Evolutionary conservation across 2,329 filamentous ascomycete genomes (phyloP).

Genomic region (Leptographium wingfieldii): DNA sequence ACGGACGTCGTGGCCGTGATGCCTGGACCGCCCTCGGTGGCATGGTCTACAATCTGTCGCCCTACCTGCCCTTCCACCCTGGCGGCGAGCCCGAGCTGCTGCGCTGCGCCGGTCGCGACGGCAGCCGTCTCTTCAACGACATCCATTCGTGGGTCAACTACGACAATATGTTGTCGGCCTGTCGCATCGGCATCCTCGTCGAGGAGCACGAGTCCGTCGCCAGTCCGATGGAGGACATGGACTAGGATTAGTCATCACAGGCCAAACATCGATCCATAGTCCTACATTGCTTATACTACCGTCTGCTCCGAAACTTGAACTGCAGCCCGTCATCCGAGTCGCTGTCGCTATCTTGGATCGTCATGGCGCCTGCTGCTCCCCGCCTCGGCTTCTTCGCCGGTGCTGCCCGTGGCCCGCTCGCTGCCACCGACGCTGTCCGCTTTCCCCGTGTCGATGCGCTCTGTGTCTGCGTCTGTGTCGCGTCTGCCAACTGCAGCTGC

Average conservation of each 20-base stretch:
- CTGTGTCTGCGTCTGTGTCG: background rate
- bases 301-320: conserved; percentile 42
- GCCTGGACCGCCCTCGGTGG: conserved; percentile 87
- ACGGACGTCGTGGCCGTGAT: conserved; percentile 70
- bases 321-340: conserved; percentile 37
- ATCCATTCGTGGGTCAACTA: conserved; percentile 63
- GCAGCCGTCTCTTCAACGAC: conserved; percentile 50
- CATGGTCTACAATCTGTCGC: conserved; percentile 86
- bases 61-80: conserved; percentile 83
- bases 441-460: conserved; percentile 19
- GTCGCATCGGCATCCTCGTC: conserved; percentile 50
- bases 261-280: background rate
- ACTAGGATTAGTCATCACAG: conserved; percentile 21
- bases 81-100: conserved; percentile 68
- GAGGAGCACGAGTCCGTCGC: conserved; percentile 31
- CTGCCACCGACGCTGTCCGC: conserved; percentile 15
- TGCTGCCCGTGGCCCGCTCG: conserved; percentile 2
- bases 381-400: conserved; percentile 5
- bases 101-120: conserved; percentile 48
- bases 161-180: conserved; percentile 54
- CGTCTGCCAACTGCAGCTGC: background rate
- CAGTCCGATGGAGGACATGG: conserved; percentile 47
- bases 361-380: background rate
- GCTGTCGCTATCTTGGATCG: conserved; percentile 15
- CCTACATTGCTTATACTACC: conserved; percentile 15